These are phyloP conservation scores for Globisporangium okanoganense DNA, from an alignment of 352 stramenopile species.

Conservation along the genomic window DNA sequence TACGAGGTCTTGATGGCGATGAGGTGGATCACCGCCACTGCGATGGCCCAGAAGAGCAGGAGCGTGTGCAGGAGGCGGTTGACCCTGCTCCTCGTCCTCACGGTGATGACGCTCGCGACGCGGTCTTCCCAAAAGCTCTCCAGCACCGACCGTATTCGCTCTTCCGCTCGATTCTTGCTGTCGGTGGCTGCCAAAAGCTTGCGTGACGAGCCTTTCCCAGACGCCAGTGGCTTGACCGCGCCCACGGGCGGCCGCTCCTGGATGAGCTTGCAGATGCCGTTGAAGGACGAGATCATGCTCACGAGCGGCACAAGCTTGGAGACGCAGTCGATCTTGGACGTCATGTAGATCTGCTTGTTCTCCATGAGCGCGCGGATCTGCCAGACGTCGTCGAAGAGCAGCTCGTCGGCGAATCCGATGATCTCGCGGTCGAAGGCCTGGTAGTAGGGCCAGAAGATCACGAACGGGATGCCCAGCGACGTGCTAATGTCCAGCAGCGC, in stretches of 20 bases:
- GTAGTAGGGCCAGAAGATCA: conserved; percentile 15
- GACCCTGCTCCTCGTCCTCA: conserved; percentile 4
- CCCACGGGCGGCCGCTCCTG: neutral
- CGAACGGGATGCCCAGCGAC: conserved; percentile 16
- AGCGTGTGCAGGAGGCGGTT: conserved; percentile 15
- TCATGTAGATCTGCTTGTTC: conserved; percentile 12
- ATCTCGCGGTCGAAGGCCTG: conserved; percentile 7
- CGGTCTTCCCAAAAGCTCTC: conserved; percentile 7
- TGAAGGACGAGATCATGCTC: conserved; percentile 14
- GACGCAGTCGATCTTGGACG: conserved; percentile 7
- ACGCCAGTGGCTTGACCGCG: neutral
- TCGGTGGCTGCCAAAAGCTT: neutral
- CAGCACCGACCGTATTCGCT: neutral
- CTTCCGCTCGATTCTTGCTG: neutral
- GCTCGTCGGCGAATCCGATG: conserved; percentile 4
- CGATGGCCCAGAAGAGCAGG: conserved; percentile 26
- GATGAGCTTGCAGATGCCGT: conserved; percentile 12
- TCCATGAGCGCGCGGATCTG: conserved; percentile 14
- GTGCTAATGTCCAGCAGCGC: conserved; percentile 19
- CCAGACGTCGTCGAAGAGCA: conserved; percentile 15
- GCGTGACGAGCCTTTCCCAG: neutral
- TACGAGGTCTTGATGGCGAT: conserved; percentile 11
- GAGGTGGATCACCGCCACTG: conserved; percentile 16
- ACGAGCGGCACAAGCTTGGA: conserved; percentile 12
- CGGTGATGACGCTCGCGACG: conserved; percentile 6